These are phyloP conservation scores for Hypoxylon sp. DNA, from an alignment of 2,329 filamentous ascomycete genomes.

Conservation along the genomic window DNA sequence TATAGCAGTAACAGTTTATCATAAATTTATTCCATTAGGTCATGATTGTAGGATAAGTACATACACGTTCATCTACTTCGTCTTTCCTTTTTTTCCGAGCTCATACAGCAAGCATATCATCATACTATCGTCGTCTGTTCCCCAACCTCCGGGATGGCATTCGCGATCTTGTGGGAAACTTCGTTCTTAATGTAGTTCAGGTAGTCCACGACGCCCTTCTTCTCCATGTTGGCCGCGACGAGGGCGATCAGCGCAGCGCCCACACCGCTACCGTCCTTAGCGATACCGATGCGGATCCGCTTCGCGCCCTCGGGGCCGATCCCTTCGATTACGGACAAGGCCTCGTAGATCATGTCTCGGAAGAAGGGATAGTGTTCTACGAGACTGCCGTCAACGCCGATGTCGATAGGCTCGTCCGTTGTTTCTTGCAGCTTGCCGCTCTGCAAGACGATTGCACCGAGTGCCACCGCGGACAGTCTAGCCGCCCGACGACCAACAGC, in stretches of 20 bases:
- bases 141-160: conserved; percentile 47
- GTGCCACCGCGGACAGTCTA: conserved; percentile 87
- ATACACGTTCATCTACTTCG: conserved; percentile 26
- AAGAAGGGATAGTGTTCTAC: conserved; percentile 98
- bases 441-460: conserved; percentile 86
- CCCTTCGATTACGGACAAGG: conserved; percentile 80
- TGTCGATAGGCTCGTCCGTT: conserved; percentile 81
- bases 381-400: conserved; percentile 94
- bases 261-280: conserved; percentile 96
- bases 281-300: conserved; percentile 93
- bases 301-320: conserved; percentile 85
- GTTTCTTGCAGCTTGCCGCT: conserved; percentile 78
- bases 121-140: conserved; percentile 48
- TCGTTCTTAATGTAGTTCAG: conserved; percentile 60
- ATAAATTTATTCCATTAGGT: conserved; percentile 43
- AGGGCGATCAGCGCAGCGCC: conserved; percentile 95
- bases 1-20: conserved; percentile 6
- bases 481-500: conserved; percentile 92
- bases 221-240: conserved; percentile 80
- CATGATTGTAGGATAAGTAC: conserved; percentile 37
- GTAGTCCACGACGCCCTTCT: conserved; percentile 59
- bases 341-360: conserved; percentile 88
- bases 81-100: background rate
- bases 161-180: conserved; percentile 54
- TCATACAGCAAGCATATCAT: background rate